Percentiles rank a stretch among this genome's conserved stretches.
Evolutionary conservation across 768 basidiomycete species (phyloP).

Genomic region (Collybiopsis luxurians): DNA sequence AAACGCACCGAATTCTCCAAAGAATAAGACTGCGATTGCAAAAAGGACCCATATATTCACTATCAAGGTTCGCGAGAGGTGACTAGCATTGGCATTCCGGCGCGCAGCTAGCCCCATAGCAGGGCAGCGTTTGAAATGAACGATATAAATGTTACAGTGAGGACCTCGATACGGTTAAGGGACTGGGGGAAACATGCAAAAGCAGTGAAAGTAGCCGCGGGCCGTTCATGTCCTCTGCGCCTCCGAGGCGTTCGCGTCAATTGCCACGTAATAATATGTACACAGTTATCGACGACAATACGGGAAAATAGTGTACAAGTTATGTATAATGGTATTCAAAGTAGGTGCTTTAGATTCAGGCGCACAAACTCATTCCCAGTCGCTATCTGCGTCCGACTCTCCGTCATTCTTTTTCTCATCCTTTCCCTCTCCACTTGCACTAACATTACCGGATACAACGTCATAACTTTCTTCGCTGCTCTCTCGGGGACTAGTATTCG

Average conservation of each 20-base stretch:
- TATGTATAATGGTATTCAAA: not conserved
- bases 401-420: constrained; percentile 8
- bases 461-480: constrained; percentile 71
- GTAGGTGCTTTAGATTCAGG: too few relatives aligned
- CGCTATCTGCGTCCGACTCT: constrained; percentile 7
- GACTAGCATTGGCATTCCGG: constrained; percentile 9
- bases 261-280: too few relatives aligned
- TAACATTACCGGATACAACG: constrained; percentile 55
- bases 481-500: constrained; percentile 44
- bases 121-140: not conserved
- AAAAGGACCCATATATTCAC: constrained; percentile 44
- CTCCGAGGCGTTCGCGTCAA: too few relatives aligned
- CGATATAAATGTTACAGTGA: too few relatives aligned
- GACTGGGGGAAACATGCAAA: too few relatives aligned
- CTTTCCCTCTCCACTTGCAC: constrained; percentile 37
- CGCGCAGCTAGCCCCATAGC: constrained; percentile 1
- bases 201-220: too few relatives aligned
- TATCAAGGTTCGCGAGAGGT: constrained; percentile 24
- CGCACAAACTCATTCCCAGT: constrained; percentile 9
- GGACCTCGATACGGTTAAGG: too few relatives aligned
- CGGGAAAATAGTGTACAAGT: not conserved
- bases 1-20: constrained; percentile 64
- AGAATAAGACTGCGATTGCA: constrained; percentile 58
- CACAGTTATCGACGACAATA: too few relatives aligned
- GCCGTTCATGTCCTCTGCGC: too few relatives aligned